Base-by-base conservation (phyloP, 345 rosid species). In the Kandelia obovata region DNA sequence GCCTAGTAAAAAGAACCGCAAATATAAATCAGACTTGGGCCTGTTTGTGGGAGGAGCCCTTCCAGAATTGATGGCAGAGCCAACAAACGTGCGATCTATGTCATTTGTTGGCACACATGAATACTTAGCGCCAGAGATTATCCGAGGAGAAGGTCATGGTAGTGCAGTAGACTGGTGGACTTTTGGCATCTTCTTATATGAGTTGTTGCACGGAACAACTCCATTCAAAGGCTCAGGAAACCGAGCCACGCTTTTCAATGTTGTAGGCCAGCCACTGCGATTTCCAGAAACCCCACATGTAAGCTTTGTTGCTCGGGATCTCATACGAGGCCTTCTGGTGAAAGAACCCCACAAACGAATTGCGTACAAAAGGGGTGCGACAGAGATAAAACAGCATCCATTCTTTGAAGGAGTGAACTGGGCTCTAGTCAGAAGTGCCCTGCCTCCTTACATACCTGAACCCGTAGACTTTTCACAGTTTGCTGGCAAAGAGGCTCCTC, bases 81-180 rank as follows among this genome's bases (percentile, higher is more conserved):
- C 97, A 2, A 89, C 94, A 4, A 86, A 93, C 65, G 97, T 91
- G 5, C 81, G 88, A 2, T 93, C 98, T 0, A 89, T 93, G 98
- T 93, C 98, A 1, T 93, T 93, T 63, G 97, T 93, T 1, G 97
- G 98, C 1, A 91, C 98, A 2, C 97, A 93, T 51, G 98, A 93
- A 77, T 93, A 93, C 59, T 72, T 93, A 63, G 97, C 97, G n/a
- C 97, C 96, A 0, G 96, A 93, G 72, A 93, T 93, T 68, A 81
- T 93, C 60, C 84, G 97, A 0, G 98, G 98, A 23, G 94, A 93
- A 74, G 98, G 98, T 11, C 98, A 93, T 31, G 97, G 98, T 6
- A 91, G 97, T 67, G 98, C 97, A 17, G 98, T 93, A 0, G 97
- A 93, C 74, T 93, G 98, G 98, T 93, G 96, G 97, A 93, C 96